Base-by-base conservation (phyloP, 192 early-diverging fungal species). In the Chytriomyces confervae region DNA sequence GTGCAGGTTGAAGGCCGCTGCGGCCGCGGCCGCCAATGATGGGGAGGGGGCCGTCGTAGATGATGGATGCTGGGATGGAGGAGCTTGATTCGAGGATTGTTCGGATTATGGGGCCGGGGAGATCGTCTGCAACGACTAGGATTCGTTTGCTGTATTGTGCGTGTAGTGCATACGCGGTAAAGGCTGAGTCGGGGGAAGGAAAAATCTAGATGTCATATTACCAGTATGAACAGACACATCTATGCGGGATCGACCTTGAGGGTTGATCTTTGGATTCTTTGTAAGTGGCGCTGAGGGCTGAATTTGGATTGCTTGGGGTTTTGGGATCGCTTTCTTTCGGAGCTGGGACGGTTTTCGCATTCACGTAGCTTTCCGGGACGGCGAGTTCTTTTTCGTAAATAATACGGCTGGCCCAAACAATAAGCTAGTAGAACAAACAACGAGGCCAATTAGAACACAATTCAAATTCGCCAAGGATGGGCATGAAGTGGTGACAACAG, bases 1-100 rank as follows among this genome's bases (percentile, higher is more conserved):
- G 8, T 13, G 61, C 79, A 78, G 78, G 62, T 57, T 80, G 80
- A 0, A 77, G 23, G 24, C 80, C 80, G 2, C 6, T n/a, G 13
- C 82, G 80, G 9, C 80, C 80, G 10, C 80, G 70, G 7, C 78
- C 50, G 9, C 80, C 80, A 60, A 82, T 36, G 47, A 82, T 72
- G 8, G 80, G 80, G 18, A 82, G 23, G 7, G 76, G 69, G 13
- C 62, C 67, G 43, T 72, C 68, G 61, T 61, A 72, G 13, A 63
- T 50, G 13, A 78, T 60, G 36, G 77, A 50, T 10, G 62, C 61
- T n/a, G 77, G 67, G 16, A 72, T 1, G 45, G 51, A 44, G 10
- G 27, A n/a, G 60, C 27, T 49, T 2, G 44, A n/a, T 7, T 18
- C 71, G 23, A 74, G 70, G 27, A 78, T 64, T 2, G 57, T 36